These are phyloP conservation scores for Salix udensis DNA, from an alignment of 345 rosid species.

Conservation along the genomic window DNA sequence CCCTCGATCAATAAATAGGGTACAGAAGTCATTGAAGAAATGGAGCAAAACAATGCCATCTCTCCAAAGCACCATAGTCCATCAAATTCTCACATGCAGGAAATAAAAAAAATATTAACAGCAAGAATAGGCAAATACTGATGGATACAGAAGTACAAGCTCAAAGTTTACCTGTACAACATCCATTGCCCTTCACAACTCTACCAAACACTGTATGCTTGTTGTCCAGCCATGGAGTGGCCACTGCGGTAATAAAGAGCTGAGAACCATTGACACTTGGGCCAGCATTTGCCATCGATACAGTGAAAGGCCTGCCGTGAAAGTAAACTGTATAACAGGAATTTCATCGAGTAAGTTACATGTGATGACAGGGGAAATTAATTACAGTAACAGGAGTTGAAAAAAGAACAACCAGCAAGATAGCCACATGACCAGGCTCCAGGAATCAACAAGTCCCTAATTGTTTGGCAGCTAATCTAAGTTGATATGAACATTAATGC, in stretches of 20 bases:
- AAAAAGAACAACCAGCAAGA: not conserved
- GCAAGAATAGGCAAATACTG: not conserved
- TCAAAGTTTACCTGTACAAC: slow-evolving; percentile 76
- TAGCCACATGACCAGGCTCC: not conserved
- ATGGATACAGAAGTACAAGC: not conserved
- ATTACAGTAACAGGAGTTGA: not conserved
- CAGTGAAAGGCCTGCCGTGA: slow-evolving; percentile 90
- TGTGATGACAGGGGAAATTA: not conserved
- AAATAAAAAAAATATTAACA: not conserved
- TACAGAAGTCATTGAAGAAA: not conserved
- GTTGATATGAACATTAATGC: not conserved
- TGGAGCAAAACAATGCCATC: not conserved
- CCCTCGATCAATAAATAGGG: not conserved
- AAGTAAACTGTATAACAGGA: slow-evolving; percentile 58
- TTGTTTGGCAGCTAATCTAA: not conserved
- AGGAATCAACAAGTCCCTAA: not conserved
- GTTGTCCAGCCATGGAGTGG: slow-evolving; percentile 97
- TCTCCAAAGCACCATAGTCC: not conserved
- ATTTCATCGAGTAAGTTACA: slow-evolving; percentile 9
- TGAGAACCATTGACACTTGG: slow-evolving; percentile 90
- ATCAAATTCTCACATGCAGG: not conserved
- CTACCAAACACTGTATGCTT: slow-evolving; percentile 96
- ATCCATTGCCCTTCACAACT: slow-evolving; percentile 91
- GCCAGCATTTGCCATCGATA: slow-evolving; percentile 96
- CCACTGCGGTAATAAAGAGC: slow-evolving; percentile 92